Evolutionary conservation across 208 protist species (phyloP), one percentile per base, ranked within the genome.

Genomic region (Wallacemonas sp.): DNA sequence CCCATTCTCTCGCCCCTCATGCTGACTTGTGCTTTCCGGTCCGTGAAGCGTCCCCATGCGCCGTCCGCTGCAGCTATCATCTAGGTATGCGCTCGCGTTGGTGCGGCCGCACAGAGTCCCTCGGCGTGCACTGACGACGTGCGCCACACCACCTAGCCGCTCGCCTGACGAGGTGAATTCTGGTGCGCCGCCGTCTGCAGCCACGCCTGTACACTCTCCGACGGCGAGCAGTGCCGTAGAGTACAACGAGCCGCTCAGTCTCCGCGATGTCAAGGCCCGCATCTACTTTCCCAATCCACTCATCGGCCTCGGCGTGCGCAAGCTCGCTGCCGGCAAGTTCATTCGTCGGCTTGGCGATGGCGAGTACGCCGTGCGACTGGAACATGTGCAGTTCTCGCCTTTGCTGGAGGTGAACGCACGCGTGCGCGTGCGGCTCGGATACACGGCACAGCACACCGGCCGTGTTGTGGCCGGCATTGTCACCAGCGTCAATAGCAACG

Each of bases 401-500:
- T 73, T 91, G 1, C 76, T 82, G n/a, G 89, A 94, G 67, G 89
- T 94, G 15, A 79, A 81, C 59, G 79, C 85, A 2, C 83, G 80
- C 3, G 85, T 94, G 5, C 83, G 89, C 61, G 77, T 94, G 30
- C 77, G 36, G 50, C 50, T 79, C 4, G 82, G 69, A 19, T 63
- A 61, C 55, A 83, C 68, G 0, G 45, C 63, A 15, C 58, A 55
- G 17, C 65, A 68, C 54, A 39, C 41, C 1, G 79, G 79, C 12
- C 76, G 76, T 48, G 75, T 87, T 9, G 73, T 89, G 30, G 79
- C 83, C 19, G 90, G 87, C 60, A 65, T 93, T 10, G 85, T 95
- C 13, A 85, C 74, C 0, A 78, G 78, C 24, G 85, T 93, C 10
- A 91, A 93, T 68, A 87, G 87, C 66, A 87, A 95, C 73, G 90